Base-by-base conservation (phyloP, 495 filamentous ascomycete species). In the Hypomontagnella submonticulosa region DNA sequence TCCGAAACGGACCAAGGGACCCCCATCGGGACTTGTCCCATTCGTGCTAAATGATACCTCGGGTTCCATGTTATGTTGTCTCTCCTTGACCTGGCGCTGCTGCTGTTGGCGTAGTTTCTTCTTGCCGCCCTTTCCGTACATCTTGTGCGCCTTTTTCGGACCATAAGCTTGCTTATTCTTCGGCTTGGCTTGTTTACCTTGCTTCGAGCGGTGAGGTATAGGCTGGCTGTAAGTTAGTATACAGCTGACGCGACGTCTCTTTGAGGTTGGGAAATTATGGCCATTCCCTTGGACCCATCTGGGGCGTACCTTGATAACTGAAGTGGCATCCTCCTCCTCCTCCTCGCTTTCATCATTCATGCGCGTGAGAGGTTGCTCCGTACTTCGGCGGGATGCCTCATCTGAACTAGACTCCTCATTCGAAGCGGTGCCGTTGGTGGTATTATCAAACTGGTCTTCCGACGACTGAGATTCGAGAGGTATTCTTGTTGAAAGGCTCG, bases 1-100 rank as follows among this genome's bases (percentile, higher is more conserved):
- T 41, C 89, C 88, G 15, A 90, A 82, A 34, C 87, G 83, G 47
- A 97, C 79, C 15, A 97, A 79, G 0, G 88, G 85, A n/a, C 83
- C 84, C 11, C 83, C 80, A 44, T 88, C 80, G 1, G 72, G 66
- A 23, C 52, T 23, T 18, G 55, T 33, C 12, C 70, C 71, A 12
- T 36, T 43, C 33, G 66, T 18, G 5, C 69, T 65, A 36, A 63
- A 60, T 9, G 61, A 37, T 15, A 70, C 43, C 20, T 73, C 65
- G 10, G 41, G 46, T 23, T 56, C 34, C 15, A 60, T 18, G 32
- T 34, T 43, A 8, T 61, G 61, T n/a, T 72, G 51, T 40, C 44
- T 57, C 36, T 69, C 72, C 33, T 70, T 69, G 3, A 36, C 12
- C 18, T 69, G 66, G 20, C 66, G 63, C 40, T 75, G 71, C 32